Base-by-base conservation (phyloP, 1,284 basidiomycete species). In the Termitomyces sp. region DNA sequence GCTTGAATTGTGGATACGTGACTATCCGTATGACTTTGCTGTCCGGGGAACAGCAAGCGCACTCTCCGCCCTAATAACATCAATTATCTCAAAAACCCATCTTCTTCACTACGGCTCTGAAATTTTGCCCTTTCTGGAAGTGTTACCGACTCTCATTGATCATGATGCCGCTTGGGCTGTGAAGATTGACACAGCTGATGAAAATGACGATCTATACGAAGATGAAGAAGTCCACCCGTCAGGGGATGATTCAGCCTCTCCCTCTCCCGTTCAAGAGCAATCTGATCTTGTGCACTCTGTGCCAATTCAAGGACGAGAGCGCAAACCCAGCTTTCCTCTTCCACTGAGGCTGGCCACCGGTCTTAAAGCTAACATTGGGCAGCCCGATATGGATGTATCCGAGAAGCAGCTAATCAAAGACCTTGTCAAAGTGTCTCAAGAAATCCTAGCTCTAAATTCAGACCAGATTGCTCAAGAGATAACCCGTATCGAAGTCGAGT, bases 31-130 rank as follows among this genome's bases (percentile, higher is more conserved):
- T 53, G 88, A 91, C 62, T 91, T 91, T 62, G 81, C 85, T 24
- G 85, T 89, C 19, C 78, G 79, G 16, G 85, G 84, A 1, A 83
- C 88, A 8, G 72, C 77, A 6, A 82, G 85, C 21, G 88, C 88
- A 4, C 73, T 91, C 28, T 76, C 73, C 31, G 88, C 88, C 14
- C 73, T 91, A 39, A 79, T 90, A 58, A 87, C 83, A 60, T 88
- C 86, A 0, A 83, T 89, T 59, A 73, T 87, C 11, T 79, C 81
- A 44, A 88, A 90, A 66, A 86, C 85, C 0, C 84, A 90, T 62
- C 78, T 90, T 18, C 74, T 91, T 24, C 86, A 90, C 64, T 91
- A 91, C 58, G 88, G 86, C 35, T 84, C 86, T 13, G 86, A 88
- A 59, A 81, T 91, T 60, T 75, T 89, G 13, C 86, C 86, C 1